Base-by-base conservation (phyloP, 2,329 filamentous ascomycete genomes). In the Paramyrothecium sp. region DNA sequence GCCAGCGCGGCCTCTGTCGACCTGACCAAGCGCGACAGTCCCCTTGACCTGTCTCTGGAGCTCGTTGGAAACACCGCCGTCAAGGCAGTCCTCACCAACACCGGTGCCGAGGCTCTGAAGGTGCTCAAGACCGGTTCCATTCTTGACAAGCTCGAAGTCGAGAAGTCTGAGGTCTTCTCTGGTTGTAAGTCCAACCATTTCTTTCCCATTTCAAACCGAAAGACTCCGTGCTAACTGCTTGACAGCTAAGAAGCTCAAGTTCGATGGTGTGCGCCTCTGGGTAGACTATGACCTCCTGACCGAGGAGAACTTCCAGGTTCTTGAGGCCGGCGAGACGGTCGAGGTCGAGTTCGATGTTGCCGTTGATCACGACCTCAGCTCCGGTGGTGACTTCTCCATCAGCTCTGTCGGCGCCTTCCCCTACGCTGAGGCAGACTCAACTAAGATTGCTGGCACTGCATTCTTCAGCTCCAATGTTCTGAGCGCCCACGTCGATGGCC, bases 381-480 rank as follows among this genome's bases (percentile, higher is more conserved):
- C 65, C 26, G 77, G 78, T 38, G 83, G 84, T 53, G 69, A 73
- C 44, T 82, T 83, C 63, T 79, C 79, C 54, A 70, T 88, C 51
- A 74, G 78, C 54, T 77, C 83, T 2, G 69, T 71, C 7, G 86
- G 86, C 10, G 74, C 76, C 10, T 75, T 88, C 38, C 78, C 80
- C 30, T 79, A 79, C 56, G 80, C 84, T 17, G 70, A 71, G 44
- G 73, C 76, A 64, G 77, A 75, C 49, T 82, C 75, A 52, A 71
- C 77, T 47, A 75, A 88, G 48, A 70, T 76, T 10, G 47, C 48
- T 16, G 82, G 80, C 26, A 75, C 75, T 50, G 65, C 86, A 12
- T 66, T 76, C 16, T 88, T 80, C 71, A 71, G 76, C 47, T 83
- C 80, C 62, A 87, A 88, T 71, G 75, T 77, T 50, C 70, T 88